Conservation (phyloP, 129 eudicot genomes). For the Artemisia argyi region DNA sequence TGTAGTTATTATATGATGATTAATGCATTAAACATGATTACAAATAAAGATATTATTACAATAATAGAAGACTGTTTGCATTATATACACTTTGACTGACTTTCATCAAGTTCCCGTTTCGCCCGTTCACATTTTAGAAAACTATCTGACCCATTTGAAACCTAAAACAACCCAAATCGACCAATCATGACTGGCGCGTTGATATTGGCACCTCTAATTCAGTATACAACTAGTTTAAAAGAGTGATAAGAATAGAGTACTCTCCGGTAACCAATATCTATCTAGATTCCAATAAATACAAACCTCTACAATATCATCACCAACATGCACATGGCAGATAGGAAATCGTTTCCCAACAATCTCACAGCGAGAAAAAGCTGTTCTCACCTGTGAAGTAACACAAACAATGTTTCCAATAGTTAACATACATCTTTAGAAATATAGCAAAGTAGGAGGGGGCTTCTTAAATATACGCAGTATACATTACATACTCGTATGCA, state of each 20-base stretch:
- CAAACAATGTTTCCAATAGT: neutral
- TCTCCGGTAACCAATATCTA: conserved; percentile 7
- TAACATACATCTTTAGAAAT: neutral
- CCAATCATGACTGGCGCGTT: neutral
- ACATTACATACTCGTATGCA: neutral
- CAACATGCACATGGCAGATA: conserved; percentile 78
- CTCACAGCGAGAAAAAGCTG: conserved; percentile 54
- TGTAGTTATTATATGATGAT: too few species aligned
- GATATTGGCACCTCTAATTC: neutral
- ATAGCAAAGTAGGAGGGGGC: neutral
- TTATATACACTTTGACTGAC: too few species aligned
- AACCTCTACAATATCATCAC: conserved; percentile 72
- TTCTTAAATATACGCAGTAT: neutral
- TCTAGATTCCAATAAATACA: conserved; percentile 21
- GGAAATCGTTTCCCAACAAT: conserved; percentile 79
- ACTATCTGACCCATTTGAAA: neutral
- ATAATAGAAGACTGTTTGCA: too few species aligned
- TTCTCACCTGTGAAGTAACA: conserved; percentile 50
- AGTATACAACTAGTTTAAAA: neutral
- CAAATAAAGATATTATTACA: too few species aligned
- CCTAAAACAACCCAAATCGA: neutral
- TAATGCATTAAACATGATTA: too few species aligned
- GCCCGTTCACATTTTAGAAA: too few species aligned
- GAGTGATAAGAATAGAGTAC: neutral
- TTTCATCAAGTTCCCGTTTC: too few species aligned